Conservation (phyloP, 257 asterid genomes). For the Solanum pimpinellifolium region DNA sequence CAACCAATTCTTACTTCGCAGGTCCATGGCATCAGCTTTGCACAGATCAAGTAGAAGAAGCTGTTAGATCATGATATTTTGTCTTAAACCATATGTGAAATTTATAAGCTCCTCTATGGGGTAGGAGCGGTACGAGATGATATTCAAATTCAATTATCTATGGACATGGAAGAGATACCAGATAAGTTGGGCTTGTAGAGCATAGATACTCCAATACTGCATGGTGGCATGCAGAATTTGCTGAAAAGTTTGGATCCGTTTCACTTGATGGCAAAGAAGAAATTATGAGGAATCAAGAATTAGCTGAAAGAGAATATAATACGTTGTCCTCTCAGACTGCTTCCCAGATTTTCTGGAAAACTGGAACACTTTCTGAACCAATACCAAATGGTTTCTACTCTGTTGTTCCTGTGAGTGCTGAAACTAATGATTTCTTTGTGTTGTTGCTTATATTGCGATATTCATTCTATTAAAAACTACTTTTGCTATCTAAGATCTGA, state of each 20-base stretch:
- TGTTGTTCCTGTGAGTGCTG: slow-evolving; percentile 76
- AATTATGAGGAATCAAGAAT: slow-evolving; percentile 26
- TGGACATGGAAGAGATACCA: slow-evolving; percentile 50
- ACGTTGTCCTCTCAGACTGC: slow-evolving; percentile 40
- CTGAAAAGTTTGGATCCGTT: slow-evolving; percentile 60
- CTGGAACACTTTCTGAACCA: slow-evolving; percentile 78
- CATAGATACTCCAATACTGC: slow-evolving; percentile 43
- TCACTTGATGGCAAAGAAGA: slow-evolving; percentile 49
- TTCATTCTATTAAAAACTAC: background rate
- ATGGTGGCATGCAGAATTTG: slow-evolving; percentile 67
- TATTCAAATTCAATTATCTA: slow-evolving; percentile 22
- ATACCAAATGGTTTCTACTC: slow-evolving; percentile 96
- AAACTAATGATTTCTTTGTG: slow-evolving; percentile 3
- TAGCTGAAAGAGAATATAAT: slow-evolving; percentile 25
- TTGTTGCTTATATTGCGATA: background rate
- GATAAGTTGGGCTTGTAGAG: slow-evolving; percentile 43
- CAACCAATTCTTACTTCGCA: background rate
- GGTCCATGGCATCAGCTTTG: background rate
- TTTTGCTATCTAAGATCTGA: background rate
- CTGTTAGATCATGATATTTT: background rate
- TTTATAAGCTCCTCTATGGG: slow-evolving; percentile 16
- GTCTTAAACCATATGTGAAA: slow-evolving; percentile 5
- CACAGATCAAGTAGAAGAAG: background rate
- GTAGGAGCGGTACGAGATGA: slow-evolving; percentile 26
- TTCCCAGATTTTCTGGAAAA: slow-evolving; percentile 82